Base-by-base conservation (phyloP, 2,329 filamentous ascomycete species). In the Arthrobotrys pseudoclavata region DNA sequence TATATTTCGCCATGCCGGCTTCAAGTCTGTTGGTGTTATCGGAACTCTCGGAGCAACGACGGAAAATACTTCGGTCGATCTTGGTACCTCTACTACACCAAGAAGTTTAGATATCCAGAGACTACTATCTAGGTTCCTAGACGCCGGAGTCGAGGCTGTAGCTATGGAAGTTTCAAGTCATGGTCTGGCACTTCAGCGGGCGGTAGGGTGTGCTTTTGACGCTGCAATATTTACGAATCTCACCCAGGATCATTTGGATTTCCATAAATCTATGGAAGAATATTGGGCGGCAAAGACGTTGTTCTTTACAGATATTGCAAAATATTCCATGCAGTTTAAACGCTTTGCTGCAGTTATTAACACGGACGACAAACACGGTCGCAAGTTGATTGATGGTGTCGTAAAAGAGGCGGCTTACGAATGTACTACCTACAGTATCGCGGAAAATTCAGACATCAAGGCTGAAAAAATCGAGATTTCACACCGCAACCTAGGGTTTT, bases 171-270 rank as follows among this genome's bases (percentile, higher is more conserved):
- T 60, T 24, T 76, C 71, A 3, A 76, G 71, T 48, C 71, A 76
- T 15, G 71, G 71, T 9, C 20, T 76, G 10, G 55, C 34, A n/a
- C 48, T 76, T 15, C 71, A 76, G 24, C 47, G 71, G 20, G 55
- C 60, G 4, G 64, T 69, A 6, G 71, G 55, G 4, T 76, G 71
- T 22, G 71, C 71, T 13, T 76, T 76, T 34, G 71, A 76, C 34
- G 47, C 22, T 31, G 71, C 55, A 0, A 18, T 76, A 12, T 76
- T 63, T 26, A 76, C 71, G 12, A 76, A 76, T 26, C 69, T 76
- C 15, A 69, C 55, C 10, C 57, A 69, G 34, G 71, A 76, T 60
- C 71, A 76, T 57, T 42, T 76, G 47, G 71, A 76, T 24, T 76
- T 76, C 20, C 71, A 76, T 48, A 37, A 20, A 22, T 29, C 31